These are phyloP conservation scores for Neocatenulostroma microsporum DNA, from an alignment of 2,329 filamentous ascomycete genomes.

Conservation along the genomic window DNA sequence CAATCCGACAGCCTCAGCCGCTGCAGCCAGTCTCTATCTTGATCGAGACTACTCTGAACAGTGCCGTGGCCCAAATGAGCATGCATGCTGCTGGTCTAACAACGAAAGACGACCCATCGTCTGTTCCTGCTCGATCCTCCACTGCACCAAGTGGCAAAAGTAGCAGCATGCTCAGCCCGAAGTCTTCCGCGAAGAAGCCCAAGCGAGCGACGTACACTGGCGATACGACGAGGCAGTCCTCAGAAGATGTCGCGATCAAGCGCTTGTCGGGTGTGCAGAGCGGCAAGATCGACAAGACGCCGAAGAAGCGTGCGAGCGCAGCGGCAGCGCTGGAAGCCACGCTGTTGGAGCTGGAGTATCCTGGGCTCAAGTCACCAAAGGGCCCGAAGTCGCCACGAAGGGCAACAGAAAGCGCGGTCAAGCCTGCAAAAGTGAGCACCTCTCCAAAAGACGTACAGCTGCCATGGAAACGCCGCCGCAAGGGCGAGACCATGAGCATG, in stretches of 20 bases:
- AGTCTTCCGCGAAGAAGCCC: background rate
- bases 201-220: background rate
- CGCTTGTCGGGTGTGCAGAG: slow-evolving; percentile 1
- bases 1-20: background rate
- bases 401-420: background rate
- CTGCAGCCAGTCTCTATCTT: background rate
- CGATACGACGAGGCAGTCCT: no score
- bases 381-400: background rate
- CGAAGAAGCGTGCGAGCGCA: slow-evolving; percentile 5
- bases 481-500: slow-evolving; percentile 27
- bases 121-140: slow-evolving; percentile 1
- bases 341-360: slow-evolving; percentile 5
- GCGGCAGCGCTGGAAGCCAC: slow-evolving; percentile 6
- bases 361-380: slow-evolving; percentile 1
- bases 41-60: background rate
- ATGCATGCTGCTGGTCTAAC: no score
- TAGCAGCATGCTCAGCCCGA: background rate
- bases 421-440: background rate
- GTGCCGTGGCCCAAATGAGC: background rate
- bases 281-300: slow-evolving; percentile 6
- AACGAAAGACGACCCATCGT: background rate
- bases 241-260: no score
- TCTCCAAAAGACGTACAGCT: slow-evolving; percentile 3
- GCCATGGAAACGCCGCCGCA: slow-evolving; percentile 11
- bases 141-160: slow-evolving; percentile 2